These are phyloP conservation scores for Naganishia onofrii DNA, from an alignment of 768 basidiomycete species.

Conservation along the genomic window DNA sequence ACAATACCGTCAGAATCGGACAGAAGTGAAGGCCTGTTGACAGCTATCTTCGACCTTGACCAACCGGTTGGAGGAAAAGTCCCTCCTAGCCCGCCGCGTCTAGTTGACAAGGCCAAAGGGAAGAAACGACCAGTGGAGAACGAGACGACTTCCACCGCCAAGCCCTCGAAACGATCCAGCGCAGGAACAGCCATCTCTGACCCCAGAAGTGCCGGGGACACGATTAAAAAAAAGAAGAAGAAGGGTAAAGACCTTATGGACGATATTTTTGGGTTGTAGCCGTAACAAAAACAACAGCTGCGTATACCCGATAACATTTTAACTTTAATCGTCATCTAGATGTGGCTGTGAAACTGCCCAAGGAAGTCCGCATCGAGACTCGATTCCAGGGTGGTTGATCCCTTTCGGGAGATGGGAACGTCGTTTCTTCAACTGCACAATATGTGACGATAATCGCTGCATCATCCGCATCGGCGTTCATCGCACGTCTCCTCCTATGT, in stretches of 20 bases:
- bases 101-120: neutral
- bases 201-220: neutral
- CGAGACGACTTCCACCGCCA: neutral
- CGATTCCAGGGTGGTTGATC: no score
- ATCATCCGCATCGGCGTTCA: no score
- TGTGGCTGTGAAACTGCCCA: no score
- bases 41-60: neutral
- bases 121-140: neutral
- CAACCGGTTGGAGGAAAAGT: neutral
- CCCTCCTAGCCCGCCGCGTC: neutral
- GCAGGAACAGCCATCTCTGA: neutral
- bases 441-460: no score
- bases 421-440: no score
- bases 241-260: constrained; percentile 18
- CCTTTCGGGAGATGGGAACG: no score
- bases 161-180: neutral
- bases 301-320: no score
- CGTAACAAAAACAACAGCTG: neutral
- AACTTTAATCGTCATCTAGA: no score
- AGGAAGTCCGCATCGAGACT: no score
- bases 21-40: neutral
- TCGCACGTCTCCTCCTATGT: no score
- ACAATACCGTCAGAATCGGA: neutral
- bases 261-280: constrained; percentile 19
- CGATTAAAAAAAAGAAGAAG: constrained; percentile 14